Percentiles rank a stretch among this genome's conserved stretches.
phyloP scores from a whole-genome alignment of 2,329 filamentous ascomycete genomes.

The Cucurbitaria berberidis region DNA sequence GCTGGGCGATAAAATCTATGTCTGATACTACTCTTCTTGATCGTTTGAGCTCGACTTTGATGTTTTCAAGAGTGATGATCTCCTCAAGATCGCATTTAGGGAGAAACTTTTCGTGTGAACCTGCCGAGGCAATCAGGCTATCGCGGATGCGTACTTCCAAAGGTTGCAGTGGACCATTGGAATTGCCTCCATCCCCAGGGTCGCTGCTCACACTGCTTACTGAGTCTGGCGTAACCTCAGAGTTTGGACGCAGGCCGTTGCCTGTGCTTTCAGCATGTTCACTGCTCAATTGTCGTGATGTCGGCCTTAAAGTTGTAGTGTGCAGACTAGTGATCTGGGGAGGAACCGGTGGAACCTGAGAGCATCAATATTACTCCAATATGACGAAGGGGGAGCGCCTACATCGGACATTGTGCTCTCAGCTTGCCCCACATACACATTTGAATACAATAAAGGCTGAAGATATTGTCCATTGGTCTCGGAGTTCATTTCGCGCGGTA shows the following conservation, averaged over 20 bases:
- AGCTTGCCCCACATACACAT: background rate
- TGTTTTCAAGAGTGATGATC: background rate
- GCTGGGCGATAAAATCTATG: background rate
- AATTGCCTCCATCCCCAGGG: background rate
- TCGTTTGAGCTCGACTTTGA: background rate
- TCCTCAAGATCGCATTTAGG: background rate
- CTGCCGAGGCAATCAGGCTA: background rate
- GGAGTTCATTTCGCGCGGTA: background rate
- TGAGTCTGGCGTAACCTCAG: background rate
- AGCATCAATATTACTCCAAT: background rate
- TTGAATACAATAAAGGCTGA: background rate
- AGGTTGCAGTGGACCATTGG: background rate
- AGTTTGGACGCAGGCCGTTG: background rate
- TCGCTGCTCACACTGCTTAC: background rate
- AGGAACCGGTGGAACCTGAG: background rate
- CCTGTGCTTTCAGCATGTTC: background rate
- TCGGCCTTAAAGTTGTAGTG: background rate
- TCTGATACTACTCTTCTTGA: background rate
- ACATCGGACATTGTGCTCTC: background rate
- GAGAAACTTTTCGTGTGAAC: background rate
- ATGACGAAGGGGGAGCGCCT: too few species aligned
- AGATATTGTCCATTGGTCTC: background rate
- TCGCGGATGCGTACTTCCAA: background rate
- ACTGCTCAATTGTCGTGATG: background rate
- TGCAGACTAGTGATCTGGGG: background rate